Evolutionary conservation across 371 early-diverging fungal species (phyloP).

Genomic region (Mortierella sp.): DNA sequence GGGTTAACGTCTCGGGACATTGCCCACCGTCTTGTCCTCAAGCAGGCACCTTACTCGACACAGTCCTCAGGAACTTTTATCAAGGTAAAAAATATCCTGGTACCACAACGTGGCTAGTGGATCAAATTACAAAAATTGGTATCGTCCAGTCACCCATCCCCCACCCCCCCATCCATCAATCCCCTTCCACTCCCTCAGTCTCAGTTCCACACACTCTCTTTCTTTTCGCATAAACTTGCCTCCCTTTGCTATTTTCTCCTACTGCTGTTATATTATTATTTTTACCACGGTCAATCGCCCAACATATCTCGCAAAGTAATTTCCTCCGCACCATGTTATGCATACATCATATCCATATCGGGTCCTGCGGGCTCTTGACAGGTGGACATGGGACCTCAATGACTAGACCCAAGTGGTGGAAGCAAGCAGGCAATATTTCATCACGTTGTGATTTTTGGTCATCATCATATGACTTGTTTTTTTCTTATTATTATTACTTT

Average conservation of each 20-base stretch:
- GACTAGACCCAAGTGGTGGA: slow-evolving; percentile 4
- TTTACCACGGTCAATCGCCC: slow-evolving; percentile 5
- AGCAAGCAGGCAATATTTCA: slow-evolving; percentile 7
- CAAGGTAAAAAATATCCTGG: slow-evolving; percentile 29
- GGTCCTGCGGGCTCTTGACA: slow-evolving; percentile 6
- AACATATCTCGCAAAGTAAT: neutral
- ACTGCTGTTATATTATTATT: neutral
- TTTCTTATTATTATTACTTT: neutral
- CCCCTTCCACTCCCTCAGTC: neutral
- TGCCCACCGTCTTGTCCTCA: slow-evolving; percentile 41
- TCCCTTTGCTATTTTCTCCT: neutral
- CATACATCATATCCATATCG: slow-evolving; percentile 1
- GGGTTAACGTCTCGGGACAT: slow-evolving; percentile 50
- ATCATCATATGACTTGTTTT: slow-evolving; percentile 27
- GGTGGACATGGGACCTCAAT: slow-evolving; percentile 1
- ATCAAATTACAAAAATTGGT: neutral
- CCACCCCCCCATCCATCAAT: neutral
- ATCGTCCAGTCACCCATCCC: slow-evolving; percentile 1
- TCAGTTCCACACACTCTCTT: neutral
- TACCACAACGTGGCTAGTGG: slow-evolving; percentile 9
- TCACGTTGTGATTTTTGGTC: slow-evolving; percentile 27
- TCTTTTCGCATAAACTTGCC: neutral
- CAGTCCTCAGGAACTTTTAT: slow-evolving; percentile 39
- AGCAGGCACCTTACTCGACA: slow-evolving; percentile 50
- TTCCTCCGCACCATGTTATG: neutral